Conservation (phyloP, 768 basidiomycete species). For the Amanita inopinata region DNA sequence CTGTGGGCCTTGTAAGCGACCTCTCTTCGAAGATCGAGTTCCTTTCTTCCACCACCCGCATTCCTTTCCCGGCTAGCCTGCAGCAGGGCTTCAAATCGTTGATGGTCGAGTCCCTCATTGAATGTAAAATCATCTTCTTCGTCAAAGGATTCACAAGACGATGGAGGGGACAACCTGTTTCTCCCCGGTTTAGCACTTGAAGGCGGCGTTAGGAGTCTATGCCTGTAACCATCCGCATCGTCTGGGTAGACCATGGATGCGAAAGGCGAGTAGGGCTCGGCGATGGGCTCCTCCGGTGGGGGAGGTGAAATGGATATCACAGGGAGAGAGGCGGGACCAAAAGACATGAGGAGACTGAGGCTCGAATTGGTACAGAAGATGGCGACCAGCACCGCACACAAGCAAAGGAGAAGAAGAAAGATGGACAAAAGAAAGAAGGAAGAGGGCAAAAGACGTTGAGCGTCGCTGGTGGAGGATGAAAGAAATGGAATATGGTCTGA, state of each 20-base stretch:
- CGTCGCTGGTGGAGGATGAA: not conserved
- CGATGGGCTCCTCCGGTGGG: conserved; percentile 38
- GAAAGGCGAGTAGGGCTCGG: conserved; percentile 60
- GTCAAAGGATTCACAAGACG: conserved; percentile 26
- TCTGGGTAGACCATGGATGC: conserved; percentile 21
- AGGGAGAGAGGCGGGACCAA: conserved; percentile 37
- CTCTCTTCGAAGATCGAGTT: conserved; percentile 60
- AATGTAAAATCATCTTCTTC: conserved; percentile 6
- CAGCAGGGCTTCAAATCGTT: conserved; percentile 56
- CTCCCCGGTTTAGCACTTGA: conserved; percentile 34
- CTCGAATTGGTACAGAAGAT: conserved; percentile 17
- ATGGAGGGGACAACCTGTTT: conserved; percentile 37
- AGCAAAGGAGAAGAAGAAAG: conserved; percentile 21
- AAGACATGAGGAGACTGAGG: conserved; percentile 27
- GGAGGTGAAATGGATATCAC: conserved; percentile 64
- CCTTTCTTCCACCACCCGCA: conserved; percentile 31
- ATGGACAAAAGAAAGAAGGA: conserved; percentile 25
- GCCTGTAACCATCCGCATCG: conserved; percentile 45
- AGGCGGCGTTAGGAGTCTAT: conserved; percentile 49
- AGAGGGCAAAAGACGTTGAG: conserved; percentile 16
- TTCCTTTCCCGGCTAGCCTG: conserved; percentile 51
- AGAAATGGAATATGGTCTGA: not conserved
- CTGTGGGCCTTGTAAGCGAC: conserved; percentile 63
- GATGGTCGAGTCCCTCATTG: conserved; percentile 44
- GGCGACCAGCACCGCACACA: conserved; percentile 45